Conservation (phyloP, 2,329 filamentous ascomycete species). For the Aspergillus novofumigatus region DNA sequence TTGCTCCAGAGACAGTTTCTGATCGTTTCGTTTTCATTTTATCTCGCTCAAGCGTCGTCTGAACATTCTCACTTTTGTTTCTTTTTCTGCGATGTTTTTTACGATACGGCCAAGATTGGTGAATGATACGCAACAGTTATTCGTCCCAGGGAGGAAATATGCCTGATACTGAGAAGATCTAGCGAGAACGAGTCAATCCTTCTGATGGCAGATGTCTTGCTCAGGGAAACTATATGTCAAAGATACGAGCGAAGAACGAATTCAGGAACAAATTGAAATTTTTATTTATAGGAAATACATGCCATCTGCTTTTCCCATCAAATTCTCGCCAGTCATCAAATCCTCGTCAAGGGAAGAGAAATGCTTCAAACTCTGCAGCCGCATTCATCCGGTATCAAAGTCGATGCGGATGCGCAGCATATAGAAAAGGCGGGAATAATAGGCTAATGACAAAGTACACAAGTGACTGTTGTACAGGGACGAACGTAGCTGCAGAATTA, state of each 20-base stretch:
- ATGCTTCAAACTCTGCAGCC: slow-evolving; percentile 14
- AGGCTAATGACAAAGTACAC: slow-evolving; percentile 12
- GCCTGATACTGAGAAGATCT: not conserved
- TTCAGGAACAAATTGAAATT: not conserved
- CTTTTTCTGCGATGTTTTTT: not conserved
- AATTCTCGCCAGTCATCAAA: not conserved
- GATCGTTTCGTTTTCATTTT: not conserved
- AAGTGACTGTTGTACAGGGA: slow-evolving; percentile 27
- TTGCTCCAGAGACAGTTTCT: not conserved
- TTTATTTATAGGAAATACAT: slow-evolving; percentile 7
- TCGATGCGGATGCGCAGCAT: slow-evolving; percentile 13
- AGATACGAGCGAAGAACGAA: not conserved
- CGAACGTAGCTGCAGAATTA: slow-evolving; percentile 15
- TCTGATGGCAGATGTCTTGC: not conserved
- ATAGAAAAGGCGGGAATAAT: slow-evolving; percentile 8
- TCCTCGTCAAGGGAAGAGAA: not conserved
- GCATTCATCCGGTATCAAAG: slow-evolving; percentile 20
- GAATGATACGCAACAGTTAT: not conserved
- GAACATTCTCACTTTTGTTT: not conserved
- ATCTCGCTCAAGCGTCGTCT: not conserved
- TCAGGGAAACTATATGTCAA: not conserved
- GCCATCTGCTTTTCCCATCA: slow-evolving; percentile 1
- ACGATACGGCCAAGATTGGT: not conserved
- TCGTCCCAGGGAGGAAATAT: too few relatives aligned
- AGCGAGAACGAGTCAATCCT: not conserved